Evolutionary conservation across 352 stramenopile species (phyloP).

Genomic region (Globisporangium yorkense): DNA sequence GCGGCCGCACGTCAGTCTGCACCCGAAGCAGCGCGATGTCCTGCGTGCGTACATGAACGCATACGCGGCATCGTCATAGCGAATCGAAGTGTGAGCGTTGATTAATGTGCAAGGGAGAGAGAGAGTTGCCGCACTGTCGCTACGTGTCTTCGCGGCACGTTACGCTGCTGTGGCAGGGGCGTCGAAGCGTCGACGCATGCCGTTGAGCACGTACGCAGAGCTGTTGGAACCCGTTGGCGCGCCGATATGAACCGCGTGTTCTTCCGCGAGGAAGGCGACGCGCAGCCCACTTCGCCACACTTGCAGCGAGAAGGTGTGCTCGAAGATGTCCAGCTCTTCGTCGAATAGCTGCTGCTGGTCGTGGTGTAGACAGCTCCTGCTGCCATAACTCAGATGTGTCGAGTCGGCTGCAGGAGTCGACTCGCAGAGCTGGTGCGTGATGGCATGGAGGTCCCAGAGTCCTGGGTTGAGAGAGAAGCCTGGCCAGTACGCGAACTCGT

Average conservation of each 20-base stretch:
- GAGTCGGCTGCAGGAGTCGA: neutral
- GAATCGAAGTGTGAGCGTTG: no score
- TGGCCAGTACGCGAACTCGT: conserved; percentile 49
- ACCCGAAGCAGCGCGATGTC: conserved; percentile 50
- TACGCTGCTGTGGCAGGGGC: neutral
- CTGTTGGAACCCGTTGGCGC: conserved; percentile 18
- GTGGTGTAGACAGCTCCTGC: neutral
- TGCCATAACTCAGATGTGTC: neutral
- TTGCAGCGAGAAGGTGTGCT: conserved; percentile 22
- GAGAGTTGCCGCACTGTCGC: no score
- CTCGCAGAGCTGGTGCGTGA: conserved; percentile 4
- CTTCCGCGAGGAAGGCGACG: conserved; percentile 18
- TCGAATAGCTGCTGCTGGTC: conserved; percentile 16
- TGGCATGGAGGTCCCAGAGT: conserved; percentile 34
- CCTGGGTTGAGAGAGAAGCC: conserved; percentile 62
- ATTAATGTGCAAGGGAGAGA: no score
- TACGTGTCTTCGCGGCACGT: no score
- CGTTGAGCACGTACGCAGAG: conserved; percentile 44
- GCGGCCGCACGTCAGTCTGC: conserved; percentile 57
- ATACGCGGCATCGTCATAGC: neutral
- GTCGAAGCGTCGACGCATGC: conserved; percentile 31
- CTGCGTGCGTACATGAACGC: conserved; percentile 30
- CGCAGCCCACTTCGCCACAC: conserved; percentile 28
- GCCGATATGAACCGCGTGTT: conserved; percentile 21
- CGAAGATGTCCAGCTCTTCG: conserved; percentile 25